Conservation (phyloP, 768 basidiomycete species). For the Mycena polygramma region DNA sequence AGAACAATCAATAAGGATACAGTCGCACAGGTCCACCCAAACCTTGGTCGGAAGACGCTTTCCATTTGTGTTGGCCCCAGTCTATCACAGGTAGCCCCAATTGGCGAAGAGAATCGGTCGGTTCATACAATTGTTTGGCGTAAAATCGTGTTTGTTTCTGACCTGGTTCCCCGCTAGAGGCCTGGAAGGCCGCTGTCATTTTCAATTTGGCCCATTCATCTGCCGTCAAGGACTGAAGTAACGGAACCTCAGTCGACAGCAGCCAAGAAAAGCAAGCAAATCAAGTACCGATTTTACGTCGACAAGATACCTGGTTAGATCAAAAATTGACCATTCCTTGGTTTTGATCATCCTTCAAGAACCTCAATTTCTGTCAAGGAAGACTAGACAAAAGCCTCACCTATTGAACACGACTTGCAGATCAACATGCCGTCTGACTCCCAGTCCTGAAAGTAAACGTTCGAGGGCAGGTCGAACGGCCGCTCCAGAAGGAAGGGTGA, state of each 20-base stretch:
- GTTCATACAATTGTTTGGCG: slow-evolving; percentile 89
- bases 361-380: slow-evolving; percentile 7
- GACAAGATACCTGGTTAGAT: slow-evolving; percentile 90
- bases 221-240: slow-evolving; percentile 46
- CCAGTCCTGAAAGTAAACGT: slow-evolving; percentile 76
- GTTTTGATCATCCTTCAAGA: slow-evolving; percentile 83
- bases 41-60: slow-evolving; percentile 89
- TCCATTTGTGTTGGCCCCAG: slow-evolving; percentile 92
- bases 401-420: slow-evolving; percentile 94
- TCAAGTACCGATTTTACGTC: slow-evolving; percentile 69
- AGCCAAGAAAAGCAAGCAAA: neutral
- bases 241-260: neutral
- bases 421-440: slow-evolving; percentile 92
- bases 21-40: slow-evolving; percentile 22
- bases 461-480: slow-evolving; percentile 79
- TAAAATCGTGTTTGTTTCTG: slow-evolving; percentile 63
- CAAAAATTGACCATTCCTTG: slow-evolving; percentile 89
- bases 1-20: slow-evolving; percentile 18
- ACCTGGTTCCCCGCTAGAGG: slow-evolving; percentile 35
- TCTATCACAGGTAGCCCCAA: slow-evolving; percentile 87
- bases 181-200: slow-evolving; percentile 86
- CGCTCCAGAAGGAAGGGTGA: slow-evolving; percentile 75
- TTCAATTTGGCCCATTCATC: slow-evolving; percentile 64
- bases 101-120: slow-evolving; percentile 75
- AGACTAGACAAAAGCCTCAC: slow-evolving; percentile 49